These are phyloP conservation scores for Melanogaster broomeanus DNA, from an alignment of 768 basidiomycete genomes.

Conservation along the genomic window DNA sequence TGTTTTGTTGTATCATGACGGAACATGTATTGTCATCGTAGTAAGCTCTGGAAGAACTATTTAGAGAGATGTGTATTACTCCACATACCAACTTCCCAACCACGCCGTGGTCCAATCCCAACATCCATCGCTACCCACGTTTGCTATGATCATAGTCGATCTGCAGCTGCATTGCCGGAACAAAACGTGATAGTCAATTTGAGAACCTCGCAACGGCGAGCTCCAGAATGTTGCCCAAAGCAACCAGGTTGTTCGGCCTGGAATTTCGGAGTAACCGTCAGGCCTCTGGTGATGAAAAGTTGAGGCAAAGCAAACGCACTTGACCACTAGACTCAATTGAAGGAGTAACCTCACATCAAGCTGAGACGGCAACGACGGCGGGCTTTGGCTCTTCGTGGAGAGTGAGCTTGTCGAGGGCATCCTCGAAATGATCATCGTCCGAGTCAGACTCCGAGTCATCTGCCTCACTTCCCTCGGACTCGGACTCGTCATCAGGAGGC, in stretches of 20 bases:
- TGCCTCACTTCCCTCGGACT: slow-evolving; percentile 35
- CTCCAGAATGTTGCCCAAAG: background rate
- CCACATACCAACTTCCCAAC: background rate
- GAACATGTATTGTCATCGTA: background rate
- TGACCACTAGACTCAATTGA: background rate
- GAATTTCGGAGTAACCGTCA: background rate
- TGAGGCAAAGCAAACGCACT: background rate
- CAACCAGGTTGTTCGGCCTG: background rate
- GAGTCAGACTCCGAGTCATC: slow-evolving; percentile 39
- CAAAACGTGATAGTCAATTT: background rate
- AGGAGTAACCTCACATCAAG: slow-evolving; percentile 3
- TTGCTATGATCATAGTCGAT: background rate
- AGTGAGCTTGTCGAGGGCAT: slow-evolving; percentile 65
- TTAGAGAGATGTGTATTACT: background rate
- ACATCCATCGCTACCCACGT: background rate
- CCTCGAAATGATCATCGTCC: slow-evolving; percentile 54
- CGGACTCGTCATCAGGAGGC: slow-evolving; percentile 49
- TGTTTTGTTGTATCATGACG: background rate
- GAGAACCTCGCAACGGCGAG: background rate
- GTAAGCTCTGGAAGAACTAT: background rate
- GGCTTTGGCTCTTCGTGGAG: slow-evolving; percentile 15
- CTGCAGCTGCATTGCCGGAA: background rate
- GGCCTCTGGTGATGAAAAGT: background rate
- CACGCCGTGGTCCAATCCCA: background rate
- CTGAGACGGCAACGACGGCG: slow-evolving; percentile 15